Base-by-base conservation (phyloP, 352 stramenopile genomes). In the Globisporangium recalcitrans region DNA sequence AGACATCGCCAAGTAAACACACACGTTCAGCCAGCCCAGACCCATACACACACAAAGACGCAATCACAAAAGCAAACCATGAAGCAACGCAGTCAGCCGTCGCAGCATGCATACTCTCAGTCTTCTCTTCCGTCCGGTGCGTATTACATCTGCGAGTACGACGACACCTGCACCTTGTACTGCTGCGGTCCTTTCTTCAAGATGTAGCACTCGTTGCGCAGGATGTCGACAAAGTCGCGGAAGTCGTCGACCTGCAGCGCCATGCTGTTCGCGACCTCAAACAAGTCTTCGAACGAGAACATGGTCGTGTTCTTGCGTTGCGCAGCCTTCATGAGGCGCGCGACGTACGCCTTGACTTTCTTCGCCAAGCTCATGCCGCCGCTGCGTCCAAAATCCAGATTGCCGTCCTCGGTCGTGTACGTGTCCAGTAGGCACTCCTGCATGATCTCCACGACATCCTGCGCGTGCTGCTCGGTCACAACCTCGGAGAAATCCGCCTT, bases 401-500 rank as follows among this genome's bases (percentile, higher is more conserved):
- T 79, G 2, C 91, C 92, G 54, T 81, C 80, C 53, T 97, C 93
- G 24, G 96, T 93, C 14, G 72, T 88, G 68, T 93, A 88, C 59
- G 95, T 95, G 65, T 98, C 87, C 40, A 94, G 74, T 22, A 98
- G 65, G 53, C 86, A 97, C 62, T 97, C 88, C 55, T 97, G 84
- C 91, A 99, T 97, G 44, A 99, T 83, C 52, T 98, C 91, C 8
- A 99, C 90, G 19, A 99, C 96, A 76, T 99, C 97, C 71, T 97
- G 75, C 2, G 96, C 96, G 69, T 99, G 96, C 67, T 97, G 72
- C 32, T 84, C 83, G 3, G 96, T 92, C 34, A 99, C 96, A 36
- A 92, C 80, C 22, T 98, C 90, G 9, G 95, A 74, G 6, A 99
- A 77, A 57, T 98, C 97, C 11, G 97, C 83, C 65, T 97, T 97